A percentile compares a stretch with the other conserved stretches of the same genome.
Conservation (phyloP, 1,284 basidiomycete species). For the Athelia psychrophila region DNA sequence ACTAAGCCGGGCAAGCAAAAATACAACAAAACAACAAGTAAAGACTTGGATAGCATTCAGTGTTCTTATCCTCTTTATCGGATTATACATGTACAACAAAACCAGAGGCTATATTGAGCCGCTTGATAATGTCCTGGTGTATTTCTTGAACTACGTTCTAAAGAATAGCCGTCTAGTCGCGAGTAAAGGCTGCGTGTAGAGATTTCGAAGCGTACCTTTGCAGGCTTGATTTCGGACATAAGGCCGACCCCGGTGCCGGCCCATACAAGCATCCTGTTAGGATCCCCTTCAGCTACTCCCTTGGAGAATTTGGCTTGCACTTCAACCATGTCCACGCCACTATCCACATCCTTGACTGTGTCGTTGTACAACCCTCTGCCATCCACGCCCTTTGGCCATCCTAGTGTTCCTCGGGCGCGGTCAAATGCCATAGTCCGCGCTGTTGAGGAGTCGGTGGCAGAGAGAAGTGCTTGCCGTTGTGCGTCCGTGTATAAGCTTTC, state of each 20-base stretch:
- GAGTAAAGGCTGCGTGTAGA: background rate
- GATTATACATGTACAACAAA: background rate
- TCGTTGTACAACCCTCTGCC: conserved; percentile 58
- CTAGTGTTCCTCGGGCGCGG: conserved; percentile 50
- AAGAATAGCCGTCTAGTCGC: conserved; percentile 11
- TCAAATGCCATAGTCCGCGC: conserved; percentile 70
- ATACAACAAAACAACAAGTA: no score
- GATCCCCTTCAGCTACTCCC: conserved; percentile 41
- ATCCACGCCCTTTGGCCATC: conserved; percentile 68
- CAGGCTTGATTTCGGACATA: conserved; percentile 50
- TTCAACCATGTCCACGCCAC: conserved; percentile 41
- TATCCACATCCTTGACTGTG: conserved; percentile 57
- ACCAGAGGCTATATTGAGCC: conserved; percentile 23
- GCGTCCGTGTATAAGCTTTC: conserved; percentile 58
- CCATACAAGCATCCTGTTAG: conserved; percentile 60
- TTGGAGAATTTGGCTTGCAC: conserved; percentile 43
- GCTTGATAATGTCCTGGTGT: conserved; percentile 36
- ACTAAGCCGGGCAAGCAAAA: background rate
- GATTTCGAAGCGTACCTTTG: conserved; percentile 41
- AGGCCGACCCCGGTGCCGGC: conserved; percentile 65
- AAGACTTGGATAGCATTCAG: no score
- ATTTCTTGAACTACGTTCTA: conserved; percentile 52
- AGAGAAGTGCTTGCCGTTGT: conserved; percentile 55
- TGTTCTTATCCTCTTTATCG: no score
- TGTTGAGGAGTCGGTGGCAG: conserved; percentile 45